Evolutionary conservation across 164 flowering plant genomes (phyloP), one percentile per base, ranked within the genome.

Genomic region (Euptelea pleiosperma): DNA sequence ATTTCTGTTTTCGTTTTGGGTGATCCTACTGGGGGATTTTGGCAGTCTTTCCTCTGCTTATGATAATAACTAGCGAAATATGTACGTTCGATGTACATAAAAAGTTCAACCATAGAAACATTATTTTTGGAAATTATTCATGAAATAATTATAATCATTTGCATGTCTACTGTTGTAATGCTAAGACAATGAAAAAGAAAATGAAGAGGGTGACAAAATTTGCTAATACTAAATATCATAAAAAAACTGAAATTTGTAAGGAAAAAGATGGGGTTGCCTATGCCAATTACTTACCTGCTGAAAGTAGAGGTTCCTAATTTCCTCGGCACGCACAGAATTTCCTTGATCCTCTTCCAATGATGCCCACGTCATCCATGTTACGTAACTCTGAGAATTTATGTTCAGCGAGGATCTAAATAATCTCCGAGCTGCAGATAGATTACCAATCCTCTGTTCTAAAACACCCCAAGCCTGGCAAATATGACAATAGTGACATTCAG

Each of bases 311-410:
- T 90, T 68, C 3, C 98, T 86, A 24, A 93, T 87, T 77, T 93
- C 97, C 65, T 93, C 96, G 43, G 98, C 94, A 16, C 98, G 90
- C 5, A 76, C 72, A 45, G 85, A 39, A 65, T 90, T 86, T 45
- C 98, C 98, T 75, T 87, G 94, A 53, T 83, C 83, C 61, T 93
- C 98, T 72, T 87, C 97, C 51, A 93, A 12, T 51, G 83, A 69
- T 41, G 96, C 97, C 97, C 97, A 93, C 44, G 98, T 87, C 97
- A 82, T 84, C 98, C 98, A 93, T 59, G 98, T 87, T 42, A 93
- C 71, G 45, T 79, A 89, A 73, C 97, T 93, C 71, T 89, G 96
- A 15, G 96, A 93, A 66, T 89, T 87, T 65, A 93, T 70, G 64
- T 79, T 83, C 33, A 93, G 72, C 8, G 97, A 89, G 53, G 96